Evolutionary conservation across 108 stramenopile species (phyloP).

Genomic region (Epithemia pelagica): DNA sequence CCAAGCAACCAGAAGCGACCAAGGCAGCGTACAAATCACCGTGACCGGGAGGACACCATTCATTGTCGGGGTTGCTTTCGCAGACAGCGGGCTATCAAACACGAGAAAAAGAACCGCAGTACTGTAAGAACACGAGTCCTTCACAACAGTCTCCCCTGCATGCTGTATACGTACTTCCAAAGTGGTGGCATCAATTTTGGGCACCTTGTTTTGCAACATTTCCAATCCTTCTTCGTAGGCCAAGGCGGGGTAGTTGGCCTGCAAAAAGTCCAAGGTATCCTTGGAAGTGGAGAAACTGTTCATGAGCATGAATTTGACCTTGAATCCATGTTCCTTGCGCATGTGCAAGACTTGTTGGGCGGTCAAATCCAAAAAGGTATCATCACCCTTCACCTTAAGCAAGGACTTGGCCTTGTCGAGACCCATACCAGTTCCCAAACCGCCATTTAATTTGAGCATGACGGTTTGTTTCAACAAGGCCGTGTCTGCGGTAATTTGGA

Average conservation of each 20-base stretch:
- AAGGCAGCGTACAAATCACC: slow-evolving; percentile 99
- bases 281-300: slow-evolving; percentile 97
- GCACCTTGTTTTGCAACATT: slow-evolving; percentile 99
- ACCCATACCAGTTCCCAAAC: slow-evolving; percentile 99
- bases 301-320: slow-evolving; percentile 99
- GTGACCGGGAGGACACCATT: slow-evolving; percentile 99
- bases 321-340: slow-evolving; percentile 82
- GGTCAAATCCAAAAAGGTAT: slow-evolving; percentile 98
- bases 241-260: slow-evolving; percentile 75
- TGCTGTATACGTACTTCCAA: slow-evolving; percentile 45
- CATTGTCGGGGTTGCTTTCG: slow-evolving; percentile 72
- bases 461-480: slow-evolving; percentile 87
- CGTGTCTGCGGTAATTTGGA: slow-evolving; percentile 45
- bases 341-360: slow-evolving; percentile 97
- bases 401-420: slow-evolving; percentile 98
- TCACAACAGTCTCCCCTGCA: neutral
- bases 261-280: slow-evolving; percentile 92
- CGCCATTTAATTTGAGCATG: slow-evolving; percentile 98
- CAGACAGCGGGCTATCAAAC: slow-evolving; percentile 68
- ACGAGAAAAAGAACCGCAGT: slow-evolving; percentile 5
- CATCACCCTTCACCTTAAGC: slow-evolving; percentile 93
- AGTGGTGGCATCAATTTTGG: slow-evolving; percentile 90
- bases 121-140: no score
- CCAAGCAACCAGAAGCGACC: slow-evolving; percentile 91
- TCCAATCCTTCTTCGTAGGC: slow-evolving; percentile 93